A percentile compares a stretch with the other conserved stretches of the same genome.
Conservation (phyloP, 257 asterid species). For the Craterostigma plantagineum region DNA sequence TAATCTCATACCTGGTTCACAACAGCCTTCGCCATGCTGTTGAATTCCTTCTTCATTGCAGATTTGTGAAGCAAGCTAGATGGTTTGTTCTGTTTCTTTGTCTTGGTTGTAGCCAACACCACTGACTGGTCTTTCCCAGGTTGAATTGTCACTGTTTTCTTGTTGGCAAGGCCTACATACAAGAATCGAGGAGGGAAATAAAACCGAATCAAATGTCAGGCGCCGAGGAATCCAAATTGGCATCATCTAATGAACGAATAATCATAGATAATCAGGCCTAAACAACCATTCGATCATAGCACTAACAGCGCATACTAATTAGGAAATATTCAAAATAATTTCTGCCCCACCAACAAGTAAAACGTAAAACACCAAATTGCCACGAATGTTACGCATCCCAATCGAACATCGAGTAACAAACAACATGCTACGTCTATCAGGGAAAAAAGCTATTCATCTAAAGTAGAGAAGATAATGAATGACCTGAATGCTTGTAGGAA, state of each 20-base stretch:
- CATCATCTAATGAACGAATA: too few species aligned
- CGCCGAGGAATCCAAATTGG: too few species aligned
- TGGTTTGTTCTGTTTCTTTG: conserved; percentile 82
- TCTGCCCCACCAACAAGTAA: conserved; percentile 1
- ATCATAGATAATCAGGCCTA: too few species aligned
- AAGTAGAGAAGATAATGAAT: not conserved
- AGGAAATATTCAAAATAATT: not conserved
- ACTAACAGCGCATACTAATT: too few species aligned
- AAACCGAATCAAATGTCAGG: too few species aligned
- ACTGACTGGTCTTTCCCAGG: conserved; percentile 65
- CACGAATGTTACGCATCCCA: too few species aligned
- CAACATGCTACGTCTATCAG: not conserved
- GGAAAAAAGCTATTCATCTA: not conserved
- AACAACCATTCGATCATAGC: too few species aligned
- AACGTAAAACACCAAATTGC: too few species aligned
- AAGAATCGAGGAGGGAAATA: not conserved
- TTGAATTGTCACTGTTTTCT: conserved; percentile 82
- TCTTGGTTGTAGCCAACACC: conserved; percentile 65
- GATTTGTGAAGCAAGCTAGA: conserved; percentile 56
- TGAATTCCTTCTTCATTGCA: conserved; percentile 79
- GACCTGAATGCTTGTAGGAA: conserved; percentile 90
- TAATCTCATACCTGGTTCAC: conserved; percentile 40
- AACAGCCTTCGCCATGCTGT: conserved; percentile 89
- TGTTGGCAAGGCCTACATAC: conserved; percentile 70
- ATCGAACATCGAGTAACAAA: not conserved